Base-by-base conservation (phyloP, 257 asterid species). In the Penstemon newberryi region DNA sequence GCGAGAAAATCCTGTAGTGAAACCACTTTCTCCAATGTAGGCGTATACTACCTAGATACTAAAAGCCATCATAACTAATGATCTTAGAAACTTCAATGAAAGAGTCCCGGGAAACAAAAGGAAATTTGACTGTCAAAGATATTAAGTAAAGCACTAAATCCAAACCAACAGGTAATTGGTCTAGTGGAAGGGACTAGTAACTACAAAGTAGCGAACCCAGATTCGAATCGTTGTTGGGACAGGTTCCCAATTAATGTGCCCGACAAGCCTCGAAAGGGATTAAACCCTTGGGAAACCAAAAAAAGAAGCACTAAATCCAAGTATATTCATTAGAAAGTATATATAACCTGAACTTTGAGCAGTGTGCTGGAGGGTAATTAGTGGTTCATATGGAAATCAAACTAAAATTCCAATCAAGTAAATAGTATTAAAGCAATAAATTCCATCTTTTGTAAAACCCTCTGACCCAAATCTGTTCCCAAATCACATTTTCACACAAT, bases 341-440 rank as follows among this genome's bases (percentile, higher is more conserved):
- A 8, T 40, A 56, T 13, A 38, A 47, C 42, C 47, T 59, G 56
- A 67, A 57, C 41, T 43, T 43, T 45, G 51, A 63, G 75, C 67
- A 42, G 64, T 43, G 66, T 25, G 41, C 42, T 45, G 54, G 54
- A 56, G 59, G 49, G 62, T 69, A 62, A 49, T 40, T 51, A 42
- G 56, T 12, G 77, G 36, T 9, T 70, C 63, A 2, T 59, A 44
- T 50, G 25, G 9, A 49, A 38, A 73, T 73, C 54, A 65, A 58
- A 63, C 54, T 33, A 62, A 44, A 46, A 40, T 55, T 55, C 64
- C 65, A 56, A 68, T 44, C 65, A 61, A 57, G 74, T 65, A 59
- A 59, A 19, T 53, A 62, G 65, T 53, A 45, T 59, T 52, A 70
- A 42, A 46, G 73, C 58, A 25, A 36, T 65, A 60, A 61, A 65